Evolutionary conservation across 306 rosid genomes (phyloP), one percentile per base, ranked within the genome.

Genomic region (Ceratonia siliqua): DNA sequence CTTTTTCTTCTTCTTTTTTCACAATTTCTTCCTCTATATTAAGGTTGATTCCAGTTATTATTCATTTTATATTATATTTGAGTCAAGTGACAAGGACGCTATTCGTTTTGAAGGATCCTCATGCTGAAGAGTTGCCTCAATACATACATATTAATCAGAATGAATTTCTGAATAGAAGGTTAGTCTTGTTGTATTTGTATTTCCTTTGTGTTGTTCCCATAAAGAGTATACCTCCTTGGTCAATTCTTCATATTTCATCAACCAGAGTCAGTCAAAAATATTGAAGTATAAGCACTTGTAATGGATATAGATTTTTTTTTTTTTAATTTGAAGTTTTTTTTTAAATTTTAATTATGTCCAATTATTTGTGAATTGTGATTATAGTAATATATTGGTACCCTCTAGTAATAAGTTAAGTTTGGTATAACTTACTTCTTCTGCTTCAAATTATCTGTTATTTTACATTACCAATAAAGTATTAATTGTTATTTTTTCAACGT

Each of bases 91-190:
- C 82, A 25, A 59, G 54, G 49, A 32, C 8, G 56, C 56, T 81
- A 39, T 67, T 74, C 32, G 45, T 81, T 73, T 81, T 82, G 85
- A 77, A 88, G 90, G 97, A 88, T 77, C 84, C 76, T 79, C 18
- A 52, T 33, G 28, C 61, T 58, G 87, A 83, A 79, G 91, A 87
- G 35, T 78, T 64, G 63, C 96, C 94, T 50, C 81, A 69, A 27
- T 91, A 82, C 84, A 83, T 79, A 39, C 86, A 94, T 72, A 81
- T 91, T 64, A 63, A 52, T 28, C 88, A 91, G 79, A 94, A 94
- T 77, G 98, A 91, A 4, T 89, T 94, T 82, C 85, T 57, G 11
- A 69, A 38, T 56, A 84, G 96, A 75, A 91, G 87, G 98, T 88
- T 78, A 77, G 89, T 36, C 17, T 30, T 73, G 43, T 27, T 10